These are phyloP conservation scores for Hypoxylon lenormandii DNA, from an alignment of 495 filamentous ascomycete species.

Conservation along the genomic window DNA sequence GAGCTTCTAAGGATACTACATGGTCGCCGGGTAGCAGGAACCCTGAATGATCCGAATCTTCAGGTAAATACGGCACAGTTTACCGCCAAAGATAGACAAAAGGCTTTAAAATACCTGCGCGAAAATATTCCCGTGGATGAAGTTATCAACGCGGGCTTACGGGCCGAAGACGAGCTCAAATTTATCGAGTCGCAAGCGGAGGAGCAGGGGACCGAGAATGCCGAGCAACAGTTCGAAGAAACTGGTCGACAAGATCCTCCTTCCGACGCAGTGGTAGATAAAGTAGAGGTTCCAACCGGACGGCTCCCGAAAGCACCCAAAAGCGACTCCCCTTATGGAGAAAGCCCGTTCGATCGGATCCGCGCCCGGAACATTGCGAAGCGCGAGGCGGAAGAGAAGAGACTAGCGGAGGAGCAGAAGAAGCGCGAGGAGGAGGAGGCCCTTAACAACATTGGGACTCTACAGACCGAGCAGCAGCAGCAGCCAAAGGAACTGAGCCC, in stretches of 20 bases:
- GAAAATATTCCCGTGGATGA: constrained; percentile 78
- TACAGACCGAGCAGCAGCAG: constrained; percentile 54
- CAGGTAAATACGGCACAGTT: constrained; percentile 51
- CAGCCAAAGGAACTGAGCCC: constrained; percentile 50
- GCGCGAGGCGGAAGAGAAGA: constrained; percentile 53
- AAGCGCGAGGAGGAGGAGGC: constrained; percentile 67
- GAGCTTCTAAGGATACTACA: constrained; percentile 76
- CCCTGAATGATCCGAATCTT: constrained; percentile 69
- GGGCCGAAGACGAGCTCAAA: constrained; percentile 68
- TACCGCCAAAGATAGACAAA: constrained; percentile 51
- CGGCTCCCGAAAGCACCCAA: constrained; percentile 32
- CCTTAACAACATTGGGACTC: constrained; percentile 63
- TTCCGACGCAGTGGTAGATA: constrained; percentile 57
- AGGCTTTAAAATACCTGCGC: constrained; percentile 76
- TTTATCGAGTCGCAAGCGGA: constrained; percentile 73
- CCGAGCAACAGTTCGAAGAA: constrained; percentile 38
- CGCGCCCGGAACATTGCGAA: constrained; percentile 59
- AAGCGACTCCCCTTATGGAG: constrained; percentile 58
- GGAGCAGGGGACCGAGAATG: constrained; percentile 52
- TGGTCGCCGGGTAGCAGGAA: constrained; percentile 78
- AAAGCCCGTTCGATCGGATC: constrained; percentile 63
- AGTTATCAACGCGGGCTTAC: constrained; percentile 66
- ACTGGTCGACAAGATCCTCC: constrained; percentile 54
- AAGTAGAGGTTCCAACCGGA: constrained; percentile 37
- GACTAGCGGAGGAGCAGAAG: constrained; percentile 58